Base-by-base conservation (phyloP, 192 early-diverging fungal genomes). In the Radiomyces spectabilis region DNA sequence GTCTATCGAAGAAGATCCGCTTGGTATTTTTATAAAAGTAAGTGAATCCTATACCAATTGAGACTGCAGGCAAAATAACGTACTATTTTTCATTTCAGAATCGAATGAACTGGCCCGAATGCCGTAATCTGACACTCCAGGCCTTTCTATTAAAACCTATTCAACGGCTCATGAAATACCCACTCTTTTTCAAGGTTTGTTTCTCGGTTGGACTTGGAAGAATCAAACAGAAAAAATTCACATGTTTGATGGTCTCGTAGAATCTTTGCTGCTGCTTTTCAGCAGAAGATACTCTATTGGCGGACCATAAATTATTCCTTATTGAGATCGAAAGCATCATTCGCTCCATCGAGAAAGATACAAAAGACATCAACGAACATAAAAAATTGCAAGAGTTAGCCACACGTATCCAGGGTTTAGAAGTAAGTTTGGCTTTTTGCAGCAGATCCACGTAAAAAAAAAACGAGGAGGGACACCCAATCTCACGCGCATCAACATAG, bases 111-210 rank as follows among this genome's bases (percentile, higher is more conserved):
- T 65, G 60, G 2, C 73, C 68, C 4, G 41, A 63, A 6, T 68
- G 65, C 32, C 65, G 71, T 21, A 59, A 41, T 5, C n/a, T 75
- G 40, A 68, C 73, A 18, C 21, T 75, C 30, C 65, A 72, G 25
- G 65, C 65, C 2, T 63, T 75, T 1, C 57, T 75, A 31, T 41
- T 75, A 3, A 75, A 75, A 34, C 73, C 73, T 0, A 66, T 75
- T 9, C 73, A 75, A 33, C 37, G 73, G 9, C 53, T 75, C 2
- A 62, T 63, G 47, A 75, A 75, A 44, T 75, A 75, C 41, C 73
- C 73, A 5, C 57, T 75, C 34, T 69, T 75, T 34, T 72, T 75
- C 61, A 69, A 73, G 62, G 71, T 73, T 53, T 21, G 27, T 18
- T 26, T 16, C 38, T 15, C 16, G 38, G 13, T 1, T 1, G 16